Evolutionary conservation across 2,329 filamentous ascomycete species (phyloP).

Genomic region (Elsinoe australis): DNA sequence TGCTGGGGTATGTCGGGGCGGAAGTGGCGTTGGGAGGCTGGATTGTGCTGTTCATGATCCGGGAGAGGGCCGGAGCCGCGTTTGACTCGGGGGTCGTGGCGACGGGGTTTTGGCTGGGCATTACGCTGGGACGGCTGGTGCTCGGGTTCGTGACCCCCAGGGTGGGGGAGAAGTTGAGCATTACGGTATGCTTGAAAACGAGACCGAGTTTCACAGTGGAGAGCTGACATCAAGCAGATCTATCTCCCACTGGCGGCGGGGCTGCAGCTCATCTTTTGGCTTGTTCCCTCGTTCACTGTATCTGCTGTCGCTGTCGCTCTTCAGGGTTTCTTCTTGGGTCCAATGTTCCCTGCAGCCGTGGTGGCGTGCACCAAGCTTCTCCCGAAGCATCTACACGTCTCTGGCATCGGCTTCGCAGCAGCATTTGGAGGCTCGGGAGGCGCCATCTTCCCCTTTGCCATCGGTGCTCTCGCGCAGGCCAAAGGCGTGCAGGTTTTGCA

Average conservation of each 20-base stretch:
- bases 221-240: too few species aligned
- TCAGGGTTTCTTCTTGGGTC: slow-evolving; percentile 67
- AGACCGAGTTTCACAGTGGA: too few species aligned
- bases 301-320: slow-evolving; percentile 60
- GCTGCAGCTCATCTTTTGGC: slow-evolving; percentile 65
- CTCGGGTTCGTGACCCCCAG: slow-evolving; percentile 69
- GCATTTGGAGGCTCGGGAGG: slow-evolving; percentile 70
- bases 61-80: slow-evolving; percentile 57
- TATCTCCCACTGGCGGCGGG: slow-evolving; percentile 56
- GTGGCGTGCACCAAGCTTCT: slow-evolving; percentile 63
- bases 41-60: slow-evolving; percentile 84
- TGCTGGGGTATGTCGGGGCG: slow-evolving; percentile 70
- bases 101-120: slow-evolving; percentile 77
- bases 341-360: slow-evolving; percentile 64
- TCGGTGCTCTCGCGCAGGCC: slow-evolving; percentile 59
- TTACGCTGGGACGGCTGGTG: slow-evolving; percentile 64
- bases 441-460: slow-evolving; percentile 56
- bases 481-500: slow-evolving; percentile 54
- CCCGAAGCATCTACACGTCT: slow-evolving; percentile 63
- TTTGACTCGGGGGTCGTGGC: slow-evolving; percentile 69
- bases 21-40: slow-evolving; percentile 73
- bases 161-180: slow-evolving; percentile 60
- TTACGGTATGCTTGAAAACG: slow-evolving; percentile 39
- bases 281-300: slow-evolving; percentile 63
- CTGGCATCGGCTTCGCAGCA: slow-evolving; percentile 71